A percentile compares a stretch with the other conserved stretches of the same genome.
phyloP scores from a whole-genome alignment of 202 grass and related monocot species.

The Thinopyrum obtusiflorum region DNA sequence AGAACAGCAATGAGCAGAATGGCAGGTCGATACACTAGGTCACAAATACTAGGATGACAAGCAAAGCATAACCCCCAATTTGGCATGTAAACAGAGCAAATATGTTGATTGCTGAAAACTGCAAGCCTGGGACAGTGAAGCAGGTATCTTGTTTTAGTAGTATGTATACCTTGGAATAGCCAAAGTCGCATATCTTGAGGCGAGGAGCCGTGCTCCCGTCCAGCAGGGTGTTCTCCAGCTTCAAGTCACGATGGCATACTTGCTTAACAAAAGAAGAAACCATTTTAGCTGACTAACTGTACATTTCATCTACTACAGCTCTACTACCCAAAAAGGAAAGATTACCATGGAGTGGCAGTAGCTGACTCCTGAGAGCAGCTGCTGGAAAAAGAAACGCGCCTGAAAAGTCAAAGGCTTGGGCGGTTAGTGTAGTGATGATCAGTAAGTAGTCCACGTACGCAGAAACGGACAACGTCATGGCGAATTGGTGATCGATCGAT shows the following conservation, averaged over 20 bases:
- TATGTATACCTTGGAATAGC: slow-evolving; percentile 82
- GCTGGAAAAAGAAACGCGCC: slow-evolving; percentile 96
- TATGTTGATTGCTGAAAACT: background rate
- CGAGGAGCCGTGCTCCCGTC: slow-evolving; percentile 78
- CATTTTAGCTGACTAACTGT: background rate
- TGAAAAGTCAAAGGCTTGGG: slow-evolving; percentile 33
- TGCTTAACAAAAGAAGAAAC: slow-evolving; percentile 56
- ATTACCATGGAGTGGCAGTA: slow-evolving; percentile 92
- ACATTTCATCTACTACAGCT: background rate
- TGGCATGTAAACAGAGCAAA: background rate
- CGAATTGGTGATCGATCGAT: background rate
- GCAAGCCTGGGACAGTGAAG: background rate
- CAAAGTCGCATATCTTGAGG: slow-evolving; percentile 97
- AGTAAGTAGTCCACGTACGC: background rate
- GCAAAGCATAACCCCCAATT: background rate
- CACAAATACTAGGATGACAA: background rate
- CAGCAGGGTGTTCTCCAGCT: slow-evolving; percentile 92
- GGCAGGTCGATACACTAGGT: background rate
- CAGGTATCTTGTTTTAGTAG: background rate
- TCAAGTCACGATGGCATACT: slow-evolving; percentile 97
- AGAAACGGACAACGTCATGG: background rate
- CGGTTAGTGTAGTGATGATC: background rate
- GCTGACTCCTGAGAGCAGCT: slow-evolving; percentile 86
- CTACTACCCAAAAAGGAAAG: background rate
- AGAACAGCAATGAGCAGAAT: background rate